Evolutionary conservation across 441 rosid genomes (phyloP), one percentile per base, ranked within the genome.

Genomic region (Euphorbia schlechtendalii): DNA sequence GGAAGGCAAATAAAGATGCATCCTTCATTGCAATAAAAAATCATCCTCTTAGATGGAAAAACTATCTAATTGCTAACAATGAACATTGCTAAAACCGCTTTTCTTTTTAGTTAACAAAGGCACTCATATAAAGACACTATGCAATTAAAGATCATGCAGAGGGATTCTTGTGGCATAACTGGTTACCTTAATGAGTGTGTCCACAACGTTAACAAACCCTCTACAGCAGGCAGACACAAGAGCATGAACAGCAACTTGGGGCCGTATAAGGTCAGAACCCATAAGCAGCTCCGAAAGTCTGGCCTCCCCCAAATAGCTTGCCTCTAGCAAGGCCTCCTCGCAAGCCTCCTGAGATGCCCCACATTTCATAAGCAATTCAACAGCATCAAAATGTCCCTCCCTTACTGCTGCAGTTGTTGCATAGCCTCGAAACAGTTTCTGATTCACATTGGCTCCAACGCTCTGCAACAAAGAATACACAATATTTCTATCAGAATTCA

Each of bases 271-370:
- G 72, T 89, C 96, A 74, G 96, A 82, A 43, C 78, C 81, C 87
- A 91, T 84, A 54, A 94, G 90, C 62, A 89, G 75, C 77, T 83
- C 92, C 28, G 81, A 81, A 9, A 69, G 72, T 74, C 79, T 78
- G 15, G 96, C 80, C 60, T 70, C 86, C 54, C 92, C 96, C 32
- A 85, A 83, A 70, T 77, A 84, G 82, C 96, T 81, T 20, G 97
- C 92, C 71, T 82, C 99, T 54, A 84, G 61, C 60, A 91, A 73
- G 65, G 96, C 96, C 77, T 91, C 98, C 83, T 94, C 98, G 65
- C 99, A 94, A 62, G 99, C 92, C 27, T 82, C 84, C 79, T 87
- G 99, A 69, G 87, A 86, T 56, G 96, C 96, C 48, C 96, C 98
- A 1, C 92, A 86, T 75, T 87, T 87, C 46, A 91, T 74, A 70